Base-by-base conservation (phyloP, 805 yeast species). In the Yamadazyma paraphyllophila region DNA sequence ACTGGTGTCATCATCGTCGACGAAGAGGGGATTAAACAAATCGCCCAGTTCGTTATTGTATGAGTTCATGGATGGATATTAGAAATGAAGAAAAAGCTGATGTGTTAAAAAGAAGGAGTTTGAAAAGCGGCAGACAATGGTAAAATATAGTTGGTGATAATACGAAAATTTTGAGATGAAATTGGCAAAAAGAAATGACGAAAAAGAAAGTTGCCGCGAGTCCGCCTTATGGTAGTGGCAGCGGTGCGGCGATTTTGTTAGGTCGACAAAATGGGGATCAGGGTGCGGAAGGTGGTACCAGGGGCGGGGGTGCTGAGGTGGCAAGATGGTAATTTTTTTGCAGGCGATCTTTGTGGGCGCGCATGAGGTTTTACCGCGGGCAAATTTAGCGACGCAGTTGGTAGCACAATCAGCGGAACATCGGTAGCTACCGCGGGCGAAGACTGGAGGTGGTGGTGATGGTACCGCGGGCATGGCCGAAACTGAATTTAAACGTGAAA, bases 1-100 rank as follows among this genome's bases (percentile, higher is more conserved):
- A 29, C 36, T 27, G 14, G 42, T 34, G 34, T 44, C 47, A 13
- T 47, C 53, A 26, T 49, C 44, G 25, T 50, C 54, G 10, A 40
- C 33, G 37, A 45, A 50, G 11, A 48, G 36, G 11, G 54, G 54
- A 25, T 50, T 50, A 43, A 50, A 50, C n/a, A 50, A 14, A 11
- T 50, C 54, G 24, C 44, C 45, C 7, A 44, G 32, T 34, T 48
- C 20, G 29, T 45, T 44, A 24, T 40, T 45, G 33, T 45, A 45
- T 20, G 27, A 29, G 44, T 45, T 45, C 48, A 45, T 45, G 25
- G 32, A 30, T 7, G 9, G 15, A 14, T 14, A 30, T 24, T n/a
- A 32, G n/a, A 36, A 24, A 24, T 26, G 24, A 4, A 20, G 24
- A 20, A 20, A 20, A 20, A 20, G 24, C 24, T 20, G 24, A 37